Evolutionary conservation across 108 stramenopile species (phyloP), one percentile per base, ranked within the genome.

Genomic region (Skeletonema menzelii): DNA sequence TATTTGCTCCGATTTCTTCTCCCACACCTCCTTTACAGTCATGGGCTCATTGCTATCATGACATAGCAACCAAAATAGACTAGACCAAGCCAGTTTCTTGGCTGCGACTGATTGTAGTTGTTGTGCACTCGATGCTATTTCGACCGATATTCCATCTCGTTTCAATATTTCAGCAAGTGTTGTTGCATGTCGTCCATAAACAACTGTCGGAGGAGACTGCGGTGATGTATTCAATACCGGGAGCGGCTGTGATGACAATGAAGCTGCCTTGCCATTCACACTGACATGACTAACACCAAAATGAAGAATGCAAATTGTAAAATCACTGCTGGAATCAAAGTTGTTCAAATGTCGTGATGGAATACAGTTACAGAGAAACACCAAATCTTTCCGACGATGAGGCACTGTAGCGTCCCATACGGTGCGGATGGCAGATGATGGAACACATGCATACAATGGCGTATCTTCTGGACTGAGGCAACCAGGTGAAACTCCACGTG

Each of bases 401-500:
- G 72, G 46, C 56, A 70, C 35, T 28, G 91, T 91, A 22, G 75
- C 46, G 5, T 73, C 38, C 69, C 80, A 83, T 38, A 91, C 82
- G 28, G 69, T 44, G n/a, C 1, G 11, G 38, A 85, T 84, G 2
- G 82, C 72, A 3, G 72, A 60, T 32, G 84, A 72, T 17, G 87
- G 88, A 31, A 83, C 75, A 19, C 83, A 84, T 0, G 88, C 86
- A 62, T 76, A 80, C 17, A 91, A 81, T 32, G 88, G 91, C 8
- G 60, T 61, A 4, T 79, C 75, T 0, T 49, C 22, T 10, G 53
- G 34, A 20, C 85, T 75, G 7, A 75, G 74, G 35, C 72, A 84
- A 56, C 91, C 91, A 19, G 86, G 86, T 32, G 79, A 22, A 15
- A 88, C 63, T 3, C 91, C 91, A 27, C 87, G 72, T n/a, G 91